phyloP scores from a whole-genome alignment of 2,329 filamentous ascomycete genomes.

The Acarospora socialis region DNA sequence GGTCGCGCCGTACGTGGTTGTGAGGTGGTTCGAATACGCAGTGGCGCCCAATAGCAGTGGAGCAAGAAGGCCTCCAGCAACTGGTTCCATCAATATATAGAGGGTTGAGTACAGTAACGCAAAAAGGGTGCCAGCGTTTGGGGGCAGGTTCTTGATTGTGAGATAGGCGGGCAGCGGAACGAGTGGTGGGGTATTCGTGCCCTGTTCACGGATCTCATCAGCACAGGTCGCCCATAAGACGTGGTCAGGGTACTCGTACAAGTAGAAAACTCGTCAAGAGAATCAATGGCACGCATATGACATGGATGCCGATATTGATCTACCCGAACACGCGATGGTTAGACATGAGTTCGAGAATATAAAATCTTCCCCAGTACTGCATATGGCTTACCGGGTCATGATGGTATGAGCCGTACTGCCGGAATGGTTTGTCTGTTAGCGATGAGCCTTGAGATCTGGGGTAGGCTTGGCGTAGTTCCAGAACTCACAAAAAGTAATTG shows the following conservation, averaged over 20 bases:
- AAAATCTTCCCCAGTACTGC: too few relatives aligned
- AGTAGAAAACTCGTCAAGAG: conserved; percentile 45
- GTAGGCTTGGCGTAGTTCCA: conserved; percentile 4
- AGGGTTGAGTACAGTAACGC: conserved; percentile 55
- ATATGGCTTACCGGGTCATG: conserved; percentile 46
- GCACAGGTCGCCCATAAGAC: not conserved
- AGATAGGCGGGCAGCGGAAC: conserved; percentile 40
- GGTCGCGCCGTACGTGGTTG: conserved; percentile 44
- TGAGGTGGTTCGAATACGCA: conserved; percentile 61
- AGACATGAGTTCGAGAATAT: too few relatives aligned
- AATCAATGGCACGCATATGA: conserved; percentile 48
- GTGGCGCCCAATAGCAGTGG: conserved; percentile 62
- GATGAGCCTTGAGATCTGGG: conserved; percentile 13
- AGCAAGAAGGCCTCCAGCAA: conserved; percentile 67
- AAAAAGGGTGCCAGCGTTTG: conserved; percentile 44
- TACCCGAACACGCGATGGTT: conserved; percentile 19
- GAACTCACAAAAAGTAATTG: conserved; percentile 49
- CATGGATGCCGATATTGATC: conserved; percentile 51
- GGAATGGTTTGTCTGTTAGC: conserved; percentile 12
- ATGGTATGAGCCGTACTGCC: conserved; percentile 52
- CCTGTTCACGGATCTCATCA: conserved; percentile 25
- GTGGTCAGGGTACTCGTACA: conserved; percentile 27
- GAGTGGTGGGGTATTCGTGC: conserved; percentile 40
- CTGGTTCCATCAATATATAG: conserved; percentile 86
- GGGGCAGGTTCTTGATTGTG: conserved; percentile 41